Conservation (phyloP, 2,329 filamentous ascomycete species). For the Parastagonospora avenae region DNA sequence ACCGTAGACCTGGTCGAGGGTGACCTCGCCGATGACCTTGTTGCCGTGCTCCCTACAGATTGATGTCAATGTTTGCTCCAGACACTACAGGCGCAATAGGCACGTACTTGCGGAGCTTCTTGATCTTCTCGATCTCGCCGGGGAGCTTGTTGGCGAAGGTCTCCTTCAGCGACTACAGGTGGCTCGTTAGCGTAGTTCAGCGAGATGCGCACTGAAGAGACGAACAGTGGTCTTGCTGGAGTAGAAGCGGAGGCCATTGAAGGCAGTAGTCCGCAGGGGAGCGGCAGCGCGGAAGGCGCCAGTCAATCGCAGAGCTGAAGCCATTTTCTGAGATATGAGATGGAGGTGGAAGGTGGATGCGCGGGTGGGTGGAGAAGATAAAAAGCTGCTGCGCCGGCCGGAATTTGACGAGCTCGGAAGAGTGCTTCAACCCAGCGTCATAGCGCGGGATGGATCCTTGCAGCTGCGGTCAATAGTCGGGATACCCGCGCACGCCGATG, state of each 20-base stretch:
- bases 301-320: conserved; percentile 80
- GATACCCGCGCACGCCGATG: neutral
- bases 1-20: conserved; percentile 98
- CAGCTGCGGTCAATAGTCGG: conserved; percentile 1
- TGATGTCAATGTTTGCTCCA: conserved; percentile 33
- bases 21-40: conserved; percentile 97
- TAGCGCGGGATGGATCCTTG: conserved; percentile 8
- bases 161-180: conserved; percentile 86
- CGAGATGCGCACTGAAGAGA: conserved; percentile 1
- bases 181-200: conserved; percentile 31
- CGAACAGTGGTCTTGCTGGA: conserved; percentile 83
- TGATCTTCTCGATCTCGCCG: conserved; percentile 98
- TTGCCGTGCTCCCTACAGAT: conserved; percentile 80
- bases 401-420: conserved; percentile 16
- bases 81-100: conserved; percentile 5
- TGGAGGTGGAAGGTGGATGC: conserved; percentile 44
- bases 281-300: conserved; percentile 76
- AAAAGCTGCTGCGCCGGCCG: conserved; percentile 18
- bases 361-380: conserved; percentile 36
- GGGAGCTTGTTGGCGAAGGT: conserved; percentile 96
- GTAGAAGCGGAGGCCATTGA: conserved; percentile 87
- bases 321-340: conserved; percentile 65
- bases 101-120: conserved; percentile 89
- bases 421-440: conserved; percentile 6
- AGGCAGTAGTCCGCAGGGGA: conserved; percentile 71